Base-by-base conservation (phyloP, 108 stramenopile species). In the Skeletonema menzelii region DNA sequence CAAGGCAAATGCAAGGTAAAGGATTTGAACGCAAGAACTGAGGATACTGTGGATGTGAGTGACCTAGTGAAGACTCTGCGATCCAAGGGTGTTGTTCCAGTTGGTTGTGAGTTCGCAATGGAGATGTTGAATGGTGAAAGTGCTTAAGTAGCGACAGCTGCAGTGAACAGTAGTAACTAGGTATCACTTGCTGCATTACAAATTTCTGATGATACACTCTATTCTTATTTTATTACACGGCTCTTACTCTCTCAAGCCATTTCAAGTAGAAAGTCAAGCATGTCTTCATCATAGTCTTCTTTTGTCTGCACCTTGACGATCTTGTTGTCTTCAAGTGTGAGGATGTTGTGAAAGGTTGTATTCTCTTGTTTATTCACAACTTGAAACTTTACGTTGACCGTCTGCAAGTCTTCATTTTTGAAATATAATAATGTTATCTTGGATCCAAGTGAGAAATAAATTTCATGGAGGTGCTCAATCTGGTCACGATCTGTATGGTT, bases 1-100 rank as follows among this genome's bases (percentile, higher is more conserved):
- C 78, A 85, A 49, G 86, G 86, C 57, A 87, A 82, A 61, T 90
- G 93, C 72, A 95, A 90, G 73, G 85, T 97, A 17, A 95, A 95
- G 80, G 87, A 93, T 79, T 78, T 94, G 67, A 76, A 71, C 63
- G 85, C 83, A 31, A 75, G 83, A 34, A 86, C 87, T 0, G 90
- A 92, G 68, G 89, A 95, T 75, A 75, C 64, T 11, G 84, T 90
- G 2, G 53, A 73, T 17, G 42, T 82, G 17, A 49, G 34, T 10
- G 72, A 86, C 27, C 42, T 87, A 42, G 86, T 87, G 11, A 49
- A 56, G 14, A 63, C 76, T 30, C 66, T 91, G 63, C 72, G 82
- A 70, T 69, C 61, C 61, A 88, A 84, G 80, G 87, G 87, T 22
- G 84, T 82, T 40, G 72, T 87, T 63, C 86, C 86, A 0, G 86